These are phyloP conservation scores for Pseudogymnoascus sp. DNA, from an alignment of 2,329 filamentous ascomycete genomes.

Conservation along the genomic window DNA sequence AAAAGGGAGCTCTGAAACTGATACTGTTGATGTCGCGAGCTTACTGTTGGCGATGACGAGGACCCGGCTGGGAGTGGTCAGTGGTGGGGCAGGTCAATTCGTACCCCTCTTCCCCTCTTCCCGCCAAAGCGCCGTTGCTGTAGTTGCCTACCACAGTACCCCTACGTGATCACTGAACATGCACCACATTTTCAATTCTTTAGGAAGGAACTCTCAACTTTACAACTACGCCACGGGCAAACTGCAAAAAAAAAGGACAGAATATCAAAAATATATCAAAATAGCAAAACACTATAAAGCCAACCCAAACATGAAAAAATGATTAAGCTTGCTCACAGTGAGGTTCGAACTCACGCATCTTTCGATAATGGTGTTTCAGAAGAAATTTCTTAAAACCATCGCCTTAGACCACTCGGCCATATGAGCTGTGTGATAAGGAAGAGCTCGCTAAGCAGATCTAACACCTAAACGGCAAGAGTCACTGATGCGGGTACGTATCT, in stretches of 20 bases:
- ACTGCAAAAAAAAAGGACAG: neutral
- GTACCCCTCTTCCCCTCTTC: constrained; percentile 6
- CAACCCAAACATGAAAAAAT: constrained; percentile 15
- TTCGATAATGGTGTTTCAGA: constrained; percentile 25
- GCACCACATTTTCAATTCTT: neutral
- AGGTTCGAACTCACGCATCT: constrained; percentile 29
- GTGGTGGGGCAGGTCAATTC: constrained; percentile 4
- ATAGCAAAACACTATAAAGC: constrained; percentile 14
- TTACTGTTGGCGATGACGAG: constrained; percentile 5
- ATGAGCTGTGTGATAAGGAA: constrained; percentile 10
- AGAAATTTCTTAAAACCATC: constrained; percentile 12
- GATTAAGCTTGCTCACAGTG: constrained; percentile 18
- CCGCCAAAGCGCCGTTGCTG: neutral
- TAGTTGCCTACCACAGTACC: neutral
- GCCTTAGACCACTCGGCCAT: constrained; percentile 16
- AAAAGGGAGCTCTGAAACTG: neutral
- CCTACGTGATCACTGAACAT: neutral
- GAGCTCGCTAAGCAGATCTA: neutral
- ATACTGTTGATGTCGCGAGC: constrained; percentile 8
- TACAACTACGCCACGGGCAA: neutral
- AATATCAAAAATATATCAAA: neutral
- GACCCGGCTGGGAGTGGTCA: neutral
- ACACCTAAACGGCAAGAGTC: neutral
- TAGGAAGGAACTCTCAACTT: neutral
- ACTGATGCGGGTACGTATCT: neutral